Evolutionary conservation across 1,284 basidiomycete genomes (phyloP).

Genomic region (Papiliotrema laurentii): DNA sequence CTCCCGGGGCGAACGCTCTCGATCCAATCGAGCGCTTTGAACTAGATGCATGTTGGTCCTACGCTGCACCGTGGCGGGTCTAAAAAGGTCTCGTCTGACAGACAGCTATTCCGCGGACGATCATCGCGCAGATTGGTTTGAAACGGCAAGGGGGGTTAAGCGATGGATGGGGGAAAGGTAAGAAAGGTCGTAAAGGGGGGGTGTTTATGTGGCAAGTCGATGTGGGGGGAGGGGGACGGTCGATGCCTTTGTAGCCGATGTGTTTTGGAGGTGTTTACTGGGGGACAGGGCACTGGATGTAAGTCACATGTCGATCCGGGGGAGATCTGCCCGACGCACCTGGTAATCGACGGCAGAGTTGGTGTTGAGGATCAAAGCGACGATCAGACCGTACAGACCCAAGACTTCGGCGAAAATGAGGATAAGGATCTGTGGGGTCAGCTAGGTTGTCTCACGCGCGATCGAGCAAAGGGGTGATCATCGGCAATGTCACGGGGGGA

Average conservation of each 20-base stretch:
- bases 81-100: too few relatives aligned
- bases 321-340: slow-evolving; percentile 10
- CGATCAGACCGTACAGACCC: slow-evolving; percentile 57
- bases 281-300: slow-evolving; percentile 2
- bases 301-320: not conserved
- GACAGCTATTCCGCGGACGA: too few relatives aligned
- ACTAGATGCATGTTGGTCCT: too few relatives aligned
- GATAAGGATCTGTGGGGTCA: slow-evolving; percentile 62
- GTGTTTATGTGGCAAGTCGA: too few relatives aligned
- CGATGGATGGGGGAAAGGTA: not conserved
- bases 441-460: not conserved
- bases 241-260: not conserved
- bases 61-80: too few relatives aligned
- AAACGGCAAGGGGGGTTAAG: too few relatives aligned
- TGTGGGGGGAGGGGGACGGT: too few relatives aligned
- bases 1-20: too few relatives aligned
- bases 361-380: slow-evolving; percentile 56
- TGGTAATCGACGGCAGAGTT: slow-evolving; percentile 37
- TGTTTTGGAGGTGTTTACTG: not conserved
- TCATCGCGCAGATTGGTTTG: too few relatives aligned
- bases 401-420: slow-evolving; percentile 94
- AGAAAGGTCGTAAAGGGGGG: not conserved
- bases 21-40: too few relatives aligned
- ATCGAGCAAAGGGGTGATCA: not conserved
- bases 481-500: not conserved